A percentile compares a stretch with the other conserved stretches of the same genome.
Evolutionary conservation across 805 yeast species (phyloP).

Genomic region (Metschnikowia reukaufii): DNA sequence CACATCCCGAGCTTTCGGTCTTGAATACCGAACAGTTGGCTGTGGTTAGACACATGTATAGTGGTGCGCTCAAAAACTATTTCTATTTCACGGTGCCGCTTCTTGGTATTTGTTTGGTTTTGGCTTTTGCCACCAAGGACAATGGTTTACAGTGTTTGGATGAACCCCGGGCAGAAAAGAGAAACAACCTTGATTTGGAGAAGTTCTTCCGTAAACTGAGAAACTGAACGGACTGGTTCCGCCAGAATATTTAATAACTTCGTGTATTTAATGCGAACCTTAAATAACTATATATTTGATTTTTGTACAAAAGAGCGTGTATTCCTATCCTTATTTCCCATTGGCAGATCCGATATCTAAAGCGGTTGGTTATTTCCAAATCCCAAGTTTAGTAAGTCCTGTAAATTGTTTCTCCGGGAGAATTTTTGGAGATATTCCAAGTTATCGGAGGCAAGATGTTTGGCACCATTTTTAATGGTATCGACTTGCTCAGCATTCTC

Average conservation of each 20-base stretch:
- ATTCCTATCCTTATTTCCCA: background rate
- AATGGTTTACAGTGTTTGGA: constrained; percentile 39
- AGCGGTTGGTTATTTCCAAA: background rate
- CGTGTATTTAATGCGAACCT: no score
- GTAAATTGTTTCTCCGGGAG: constrained; percentile 1
- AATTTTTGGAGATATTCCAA: constrained; percentile 4
- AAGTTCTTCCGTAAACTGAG: background rate
- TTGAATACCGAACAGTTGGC: constrained; percentile 24
- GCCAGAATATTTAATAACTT: no score
- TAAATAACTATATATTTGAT: no score
- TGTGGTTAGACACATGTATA: constrained; percentile 26
- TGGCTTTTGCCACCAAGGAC: constrained; percentile 36
- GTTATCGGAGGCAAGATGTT: constrained; percentile 7
- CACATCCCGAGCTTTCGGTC: constrained; percentile 24
- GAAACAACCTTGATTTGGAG: background rate
- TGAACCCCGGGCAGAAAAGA: constrained; percentile 17
- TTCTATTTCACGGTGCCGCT: constrained; percentile 38
- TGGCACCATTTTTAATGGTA: constrained; percentile 5
- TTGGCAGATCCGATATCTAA: background rate
- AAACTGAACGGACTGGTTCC: no score
- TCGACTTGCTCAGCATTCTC: constrained; percentile 12
- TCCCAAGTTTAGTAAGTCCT: constrained; percentile 1
- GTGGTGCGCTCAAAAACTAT: constrained; percentile 29
- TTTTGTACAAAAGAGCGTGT: no score
- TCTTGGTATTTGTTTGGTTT: constrained; percentile 33